Evolutionary conservation across 225 moss, liverwort and hornwort species (phyloP).

Genomic region (Straminergon stramineum): DNA sequence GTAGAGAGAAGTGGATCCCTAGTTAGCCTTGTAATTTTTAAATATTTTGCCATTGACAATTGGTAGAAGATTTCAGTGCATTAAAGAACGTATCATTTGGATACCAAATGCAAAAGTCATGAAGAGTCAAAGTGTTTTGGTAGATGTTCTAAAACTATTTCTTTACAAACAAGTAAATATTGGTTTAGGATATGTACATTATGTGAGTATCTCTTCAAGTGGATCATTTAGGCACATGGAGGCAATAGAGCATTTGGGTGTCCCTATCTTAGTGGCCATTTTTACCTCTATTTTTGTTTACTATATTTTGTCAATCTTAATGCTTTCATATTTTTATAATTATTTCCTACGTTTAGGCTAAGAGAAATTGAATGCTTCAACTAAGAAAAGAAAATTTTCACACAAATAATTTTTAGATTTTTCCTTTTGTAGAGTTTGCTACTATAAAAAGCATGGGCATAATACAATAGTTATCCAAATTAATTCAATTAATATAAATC

Average conservation of each 20-base stretch:
- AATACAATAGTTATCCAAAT: background rate
- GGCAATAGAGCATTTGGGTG: accelerated
- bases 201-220: background rate
- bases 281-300: background rate
- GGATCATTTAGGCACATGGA: background rate
- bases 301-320: background rate
- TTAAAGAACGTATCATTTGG: accelerated
- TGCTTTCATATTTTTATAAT: background rate
- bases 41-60: background rate
- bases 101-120: accelerated
- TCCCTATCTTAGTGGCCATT: background rate
- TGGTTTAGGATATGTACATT: background rate
- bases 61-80: background rate
- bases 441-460: background rate
- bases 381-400: background rate
- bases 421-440: background rate
- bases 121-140: too few species aligned
- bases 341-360: background rate
- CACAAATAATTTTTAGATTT: background rate
- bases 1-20: accelerated
- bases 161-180: background rate
- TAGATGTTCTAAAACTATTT: background rate
- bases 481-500: background rate
- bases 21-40: background rate
- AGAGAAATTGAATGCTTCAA: background rate